phyloP scores from a whole-genome alignment of 2,329 filamentous ascomycete species.

The Fusarium guadeloupense region DNA sequence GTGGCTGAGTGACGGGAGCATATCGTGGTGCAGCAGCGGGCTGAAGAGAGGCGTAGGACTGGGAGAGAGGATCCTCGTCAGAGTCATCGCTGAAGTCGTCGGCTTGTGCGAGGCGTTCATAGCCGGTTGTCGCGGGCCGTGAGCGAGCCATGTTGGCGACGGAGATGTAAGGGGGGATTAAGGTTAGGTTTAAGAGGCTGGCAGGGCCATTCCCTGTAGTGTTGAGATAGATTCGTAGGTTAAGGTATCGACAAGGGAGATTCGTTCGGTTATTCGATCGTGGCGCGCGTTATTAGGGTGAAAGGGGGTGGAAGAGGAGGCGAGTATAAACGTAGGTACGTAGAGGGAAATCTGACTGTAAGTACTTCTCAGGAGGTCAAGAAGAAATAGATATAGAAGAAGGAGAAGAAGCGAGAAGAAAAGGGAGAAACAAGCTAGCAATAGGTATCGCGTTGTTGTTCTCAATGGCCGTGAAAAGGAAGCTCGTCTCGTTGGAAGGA shows the following conservation, averaged over 20 bases:
- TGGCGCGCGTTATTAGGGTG: constrained; percentile 13
- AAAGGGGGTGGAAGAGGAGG: constrained; percentile 19
- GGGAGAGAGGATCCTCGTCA: constrained; percentile 68
- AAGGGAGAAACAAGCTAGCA: constrained; percentile 6
- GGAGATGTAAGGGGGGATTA: constrained; percentile 1
- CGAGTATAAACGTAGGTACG: constrained; percentile 4
- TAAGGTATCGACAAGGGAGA: not conserved
- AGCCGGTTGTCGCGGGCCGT: constrained; percentile 80
- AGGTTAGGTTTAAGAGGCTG: constrained; percentile 11
- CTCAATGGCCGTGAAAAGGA: constrained; percentile 16
- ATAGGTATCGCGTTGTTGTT: not conserved
- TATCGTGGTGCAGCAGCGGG: constrained; percentile 68
- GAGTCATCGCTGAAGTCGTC: constrained; percentile 79
- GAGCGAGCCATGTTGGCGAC: constrained; percentile 66
- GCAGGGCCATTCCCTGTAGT: constrained; percentile 30
- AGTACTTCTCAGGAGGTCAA: not conserved
- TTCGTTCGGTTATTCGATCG: constrained; percentile 11
- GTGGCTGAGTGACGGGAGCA: constrained; percentile 69
- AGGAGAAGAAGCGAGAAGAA: not conserved
- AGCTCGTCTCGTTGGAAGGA: constrained; percentile 28
- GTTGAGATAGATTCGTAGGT: not conserved
- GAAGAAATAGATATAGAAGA: constrained; percentile 5
- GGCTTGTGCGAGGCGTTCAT: constrained; percentile 84
- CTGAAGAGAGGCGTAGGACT: constrained; percentile 65
- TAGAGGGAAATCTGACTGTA: not conserved